Conservation (phyloP, 2,329 filamentous ascomycete species). For the Colletotrichum lini region DNA sequence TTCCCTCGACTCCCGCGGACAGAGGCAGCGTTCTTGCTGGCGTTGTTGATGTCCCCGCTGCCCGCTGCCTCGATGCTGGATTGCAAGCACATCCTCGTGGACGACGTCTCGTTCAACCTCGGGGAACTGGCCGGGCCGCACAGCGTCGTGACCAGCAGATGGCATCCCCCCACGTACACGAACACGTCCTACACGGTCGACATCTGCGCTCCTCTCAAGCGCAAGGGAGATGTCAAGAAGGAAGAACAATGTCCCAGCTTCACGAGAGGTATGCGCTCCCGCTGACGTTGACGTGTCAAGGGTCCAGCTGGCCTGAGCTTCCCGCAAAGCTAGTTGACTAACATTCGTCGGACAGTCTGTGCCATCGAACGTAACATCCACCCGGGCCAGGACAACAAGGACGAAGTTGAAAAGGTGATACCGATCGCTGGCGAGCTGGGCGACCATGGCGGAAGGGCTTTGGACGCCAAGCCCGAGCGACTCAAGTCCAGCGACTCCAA, state of each 20-base stretch:
- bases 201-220: conserved; percentile 78
- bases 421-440: conserved; percentile 82
- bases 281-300: too few relatives aligned
- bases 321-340: conserved; percentile 17
- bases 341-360: conserved; percentile 73
- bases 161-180: conserved; percentile 66
- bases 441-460: conserved; percentile 67
- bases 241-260: conserved; percentile 77
- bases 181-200: conserved; percentile 90
- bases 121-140: conserved; percentile 75
- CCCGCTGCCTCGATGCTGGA: conserved; percentile 66
- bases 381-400: conserved; percentile 60
- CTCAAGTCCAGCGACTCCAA: conserved; percentile 76
- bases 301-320: neutral
- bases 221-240: conserved; percentile 68
- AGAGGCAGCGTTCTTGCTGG: conserved; percentile 54
- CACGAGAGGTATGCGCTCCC: conserved; percentile 70
- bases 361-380: conserved; percentile 75
- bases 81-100: conserved; percentile 74
- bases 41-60: conserved; percentile 53
- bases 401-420: conserved; percentile 70
- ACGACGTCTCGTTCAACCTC: conserved; percentile 75
- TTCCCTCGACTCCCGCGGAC: conserved; percentile 47
- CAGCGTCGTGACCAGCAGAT: conserved; percentile 73
- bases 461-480: conserved; percentile 77